Evolutionary conservation across 352 stramenopile genomes (phyloP), one percentile per base, ranked within the genome.

Genomic region (Globisporangium parvum): DNA sequence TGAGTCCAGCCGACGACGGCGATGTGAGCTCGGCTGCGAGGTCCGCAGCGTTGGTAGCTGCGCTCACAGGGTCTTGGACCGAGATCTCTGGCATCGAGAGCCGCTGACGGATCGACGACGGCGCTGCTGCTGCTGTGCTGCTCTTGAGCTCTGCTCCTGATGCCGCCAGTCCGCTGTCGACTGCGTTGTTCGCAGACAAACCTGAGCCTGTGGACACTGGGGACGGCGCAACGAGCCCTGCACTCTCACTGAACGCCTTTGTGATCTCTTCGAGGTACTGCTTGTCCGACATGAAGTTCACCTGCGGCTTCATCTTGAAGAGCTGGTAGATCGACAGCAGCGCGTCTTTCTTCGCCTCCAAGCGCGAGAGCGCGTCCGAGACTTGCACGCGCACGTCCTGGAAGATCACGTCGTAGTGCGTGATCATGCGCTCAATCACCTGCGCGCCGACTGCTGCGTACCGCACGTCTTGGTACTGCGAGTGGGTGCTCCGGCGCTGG

Each of bases 371-470:
- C 14, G 81, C 79, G 54, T 91, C 80, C 17, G 75, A 77, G 24
- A 91, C 70, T 48, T 78, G 72, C 15, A 80, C 57, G 9, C 80
- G 75, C 2, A 94, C 69, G 42, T 74, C 67, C 51, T 91, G 70
- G 54, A 93, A 93, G 54, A 93, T 91, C 5, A 66, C 67, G 11
- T 85, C 70, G 33, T 90, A 79, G 61, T 93, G 75, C 42, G 78
- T 51, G 41, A 93, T 87, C 75, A 93, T 88, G 18, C 75, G 61
- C 57, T 93, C 81, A 17, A 93, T 71, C 23, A 93, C 73, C 51
- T 90, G 77, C 5, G 78, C 80, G 0, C 80, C 80, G 9, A 91
- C 75, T 24, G 80, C 80, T 9, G 80, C 80, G 61, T 86, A 91
- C 11, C 80, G 69, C 41, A 91, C 69, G 35, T 91, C 80, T 65